Percentiles rank a stretch among this genome's conserved stretches.
phyloP scores from a whole-genome alignment of 2,329 filamentous ascomycete genomes.

The Orbilia ellipsospora region DNA sequence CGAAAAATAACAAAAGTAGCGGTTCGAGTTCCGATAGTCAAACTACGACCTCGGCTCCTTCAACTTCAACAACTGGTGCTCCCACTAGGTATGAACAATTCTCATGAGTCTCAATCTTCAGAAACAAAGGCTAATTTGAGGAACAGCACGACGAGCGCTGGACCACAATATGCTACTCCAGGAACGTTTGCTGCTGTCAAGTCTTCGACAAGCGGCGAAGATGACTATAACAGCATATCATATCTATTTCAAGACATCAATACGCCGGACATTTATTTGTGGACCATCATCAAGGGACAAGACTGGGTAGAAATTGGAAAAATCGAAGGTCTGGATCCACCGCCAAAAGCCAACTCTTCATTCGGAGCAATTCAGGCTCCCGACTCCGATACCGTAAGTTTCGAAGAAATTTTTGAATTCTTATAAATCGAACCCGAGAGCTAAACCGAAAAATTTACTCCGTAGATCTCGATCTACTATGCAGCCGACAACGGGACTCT shows the following conservation, averaged over 20 bases:
- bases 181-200: conserved; percentile 50
- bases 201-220: conserved; percentile 23
- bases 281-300: conserved; percentile 25
- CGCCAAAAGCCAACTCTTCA: conserved; percentile 36
- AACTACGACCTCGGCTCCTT: conserved; percentile 3
- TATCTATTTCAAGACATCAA: conserved; percentile 49
- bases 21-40: neutral
- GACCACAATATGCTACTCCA: conserved; percentile 27
- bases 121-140: conserved; percentile 1
- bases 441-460: neutral
- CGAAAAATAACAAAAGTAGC: conserved; percentile 34
- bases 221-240: conserved; percentile 33
- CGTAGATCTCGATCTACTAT: conserved; percentile 46
- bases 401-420: too few relatives aligned
- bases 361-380: conserved; percentile 45
- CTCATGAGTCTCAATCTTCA: too few relatives aligned
- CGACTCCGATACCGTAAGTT: conserved; percentile 29
- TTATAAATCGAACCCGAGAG: neutral
- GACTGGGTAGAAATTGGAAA: conserved; percentile 50
- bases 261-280: conserved; percentile 50
- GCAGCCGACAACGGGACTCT: conserved; percentile 41
- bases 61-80: conserved; percentile 7
- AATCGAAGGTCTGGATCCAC: conserved; percentile 35
- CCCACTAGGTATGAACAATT: conserved; percentile 26
- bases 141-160: conserved; percentile 27